These are phyloP conservation scores for Fusarium sp. DNA, from an alignment of 2,329 filamentous ascomycete species.

Conservation along the genomic window DNA sequence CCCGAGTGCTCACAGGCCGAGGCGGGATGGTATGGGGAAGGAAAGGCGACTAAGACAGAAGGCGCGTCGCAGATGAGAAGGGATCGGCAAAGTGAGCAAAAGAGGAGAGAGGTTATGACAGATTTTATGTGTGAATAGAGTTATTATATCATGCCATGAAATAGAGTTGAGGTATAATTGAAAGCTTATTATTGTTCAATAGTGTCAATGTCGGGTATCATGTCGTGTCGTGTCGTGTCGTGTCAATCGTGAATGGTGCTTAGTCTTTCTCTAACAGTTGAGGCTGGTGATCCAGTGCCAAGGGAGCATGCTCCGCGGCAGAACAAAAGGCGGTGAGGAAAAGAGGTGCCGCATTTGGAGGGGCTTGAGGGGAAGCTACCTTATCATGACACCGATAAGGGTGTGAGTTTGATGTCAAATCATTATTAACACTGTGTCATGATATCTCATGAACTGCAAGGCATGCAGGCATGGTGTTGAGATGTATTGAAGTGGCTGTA, in stretches of 20 bases:
- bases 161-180: conserved; percentile 8
- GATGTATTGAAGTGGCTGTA: background rate
- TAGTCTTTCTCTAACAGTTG: conserved; percentile 13
- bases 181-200: conserved; percentile 26
- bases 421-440: conserved; percentile 7
- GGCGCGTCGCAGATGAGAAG: conserved; percentile 35
- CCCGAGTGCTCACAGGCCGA: conserved; percentile 35
- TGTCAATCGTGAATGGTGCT: conserved; percentile 31
- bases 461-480: background rate
- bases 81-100: conserved; percentile 19
- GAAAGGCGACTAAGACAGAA: conserved; percentile 38
- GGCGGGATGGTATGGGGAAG: conserved; percentile 43
- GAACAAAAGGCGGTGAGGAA: conserved; percentile 41
- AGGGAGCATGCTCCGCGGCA: conserved; percentile 21
- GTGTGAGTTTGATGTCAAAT: conserved; percentile 11
- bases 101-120: background rate
- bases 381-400: conserved; percentile 19
- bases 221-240: conserved; percentile 20
- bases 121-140: background rate
- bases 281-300: conserved; percentile 28
- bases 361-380: background rate
- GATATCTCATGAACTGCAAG: background rate
- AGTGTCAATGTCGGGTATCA: conserved; percentile 29
- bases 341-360: conserved; percentile 1
- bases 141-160: conserved; percentile 29